These are phyloP conservation scores for Xanthoconium purpureum DNA, from an alignment of 768 basidiomycete genomes.

Conservation along the genomic window DNA sequence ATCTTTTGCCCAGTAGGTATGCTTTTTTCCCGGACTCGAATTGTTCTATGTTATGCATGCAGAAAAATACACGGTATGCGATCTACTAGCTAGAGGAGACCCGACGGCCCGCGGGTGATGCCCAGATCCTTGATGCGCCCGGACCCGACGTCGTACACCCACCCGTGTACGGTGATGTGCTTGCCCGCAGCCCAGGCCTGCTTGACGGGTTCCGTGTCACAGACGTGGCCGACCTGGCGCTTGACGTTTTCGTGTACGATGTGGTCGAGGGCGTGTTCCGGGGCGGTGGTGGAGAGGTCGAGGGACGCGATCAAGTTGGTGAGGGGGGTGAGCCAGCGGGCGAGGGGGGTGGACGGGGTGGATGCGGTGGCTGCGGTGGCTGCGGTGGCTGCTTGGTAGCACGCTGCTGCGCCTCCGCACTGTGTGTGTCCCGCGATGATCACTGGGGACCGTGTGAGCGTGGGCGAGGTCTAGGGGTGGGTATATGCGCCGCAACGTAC, in stretches of 20 bases:
- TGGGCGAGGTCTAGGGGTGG: neutral
- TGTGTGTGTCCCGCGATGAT: slow-evolving; percentile 79
- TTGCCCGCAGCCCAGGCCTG: slow-evolving; percentile 43
- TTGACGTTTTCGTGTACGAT: slow-evolving; percentile 63
- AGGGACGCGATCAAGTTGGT: slow-evolving; percentile 46
- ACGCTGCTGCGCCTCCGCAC: slow-evolving; percentile 74
- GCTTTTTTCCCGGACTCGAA: slow-evolving; percentile 11
- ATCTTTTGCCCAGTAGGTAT: slow-evolving; percentile 6
- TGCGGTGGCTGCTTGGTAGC: slow-evolving; percentile 39
- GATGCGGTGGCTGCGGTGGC: neutral
- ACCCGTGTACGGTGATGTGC: slow-evolving; percentile 63
- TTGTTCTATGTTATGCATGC: slow-evolving; percentile 5
- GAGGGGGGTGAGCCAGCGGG: slow-evolving; percentile 72
- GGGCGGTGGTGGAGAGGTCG: slow-evolving; percentile 37
- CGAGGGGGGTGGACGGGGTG: slow-evolving; percentile 40
- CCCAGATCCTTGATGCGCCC: slow-evolving; percentile 61
- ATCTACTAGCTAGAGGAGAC: neutral
- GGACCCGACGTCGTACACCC: slow-evolving; percentile 64
- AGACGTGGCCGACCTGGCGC: slow-evolving; percentile 50
- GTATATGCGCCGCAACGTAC: slow-evolving; percentile 39
- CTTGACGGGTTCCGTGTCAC: slow-evolving; percentile 42
- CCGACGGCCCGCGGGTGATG: slow-evolving; percentile 33
- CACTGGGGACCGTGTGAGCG: slow-evolving; percentile 40
- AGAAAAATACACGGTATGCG: neutral
- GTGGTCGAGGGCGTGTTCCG: slow-evolving; percentile 38